Evolutionary conservation across 208 protist species (phyloP).

Genomic region (Strigomonas galati): DNA sequence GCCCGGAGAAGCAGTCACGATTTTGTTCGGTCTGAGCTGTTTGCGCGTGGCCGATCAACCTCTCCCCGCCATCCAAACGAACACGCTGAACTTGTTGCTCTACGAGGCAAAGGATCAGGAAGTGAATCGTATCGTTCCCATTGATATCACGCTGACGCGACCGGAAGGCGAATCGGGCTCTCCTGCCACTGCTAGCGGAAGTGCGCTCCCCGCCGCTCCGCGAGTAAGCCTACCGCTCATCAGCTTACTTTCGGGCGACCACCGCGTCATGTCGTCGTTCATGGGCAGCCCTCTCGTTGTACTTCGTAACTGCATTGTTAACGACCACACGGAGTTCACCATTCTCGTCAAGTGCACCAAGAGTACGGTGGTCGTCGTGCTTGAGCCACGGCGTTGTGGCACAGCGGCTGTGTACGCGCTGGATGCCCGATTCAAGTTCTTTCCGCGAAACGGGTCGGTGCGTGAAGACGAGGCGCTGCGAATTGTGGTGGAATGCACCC

Average conservation of each 20-base stretch:
- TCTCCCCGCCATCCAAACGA: conserved; percentile 56
- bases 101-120: conserved; percentile 84
- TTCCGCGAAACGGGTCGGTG: conserved; percentile 62
- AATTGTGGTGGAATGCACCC: conserved; percentile 78
- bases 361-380: conserved; percentile 66
- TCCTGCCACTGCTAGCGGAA: conserved; percentile 12
- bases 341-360: conserved; percentile 47
- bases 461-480: conserved; percentile 38
- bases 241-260: conserved; percentile 5
- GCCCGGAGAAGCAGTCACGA: conserved; percentile 61
- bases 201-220: neutral
- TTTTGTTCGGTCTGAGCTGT: conserved; percentile 58
- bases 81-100: conserved; percentile 74
- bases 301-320: conserved; percentile 65
- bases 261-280: conserved; percentile 25
- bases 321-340: conserved; percentile 70
- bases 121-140: conserved; percentile 71
- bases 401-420: conserved; percentile 30
- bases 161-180: conserved; percentile 43
- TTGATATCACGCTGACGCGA: conserved; percentile 70
- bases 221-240: neutral
- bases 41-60: conserved; percentile 36
- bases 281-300: conserved; percentile 68
- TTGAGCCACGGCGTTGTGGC: conserved; percentile 67
- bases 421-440: conserved; percentile 80